phyloP scores from a whole-genome alignment of 202 grass and related monocot genomes.

The Cymbopogon flexuosus region DNA sequence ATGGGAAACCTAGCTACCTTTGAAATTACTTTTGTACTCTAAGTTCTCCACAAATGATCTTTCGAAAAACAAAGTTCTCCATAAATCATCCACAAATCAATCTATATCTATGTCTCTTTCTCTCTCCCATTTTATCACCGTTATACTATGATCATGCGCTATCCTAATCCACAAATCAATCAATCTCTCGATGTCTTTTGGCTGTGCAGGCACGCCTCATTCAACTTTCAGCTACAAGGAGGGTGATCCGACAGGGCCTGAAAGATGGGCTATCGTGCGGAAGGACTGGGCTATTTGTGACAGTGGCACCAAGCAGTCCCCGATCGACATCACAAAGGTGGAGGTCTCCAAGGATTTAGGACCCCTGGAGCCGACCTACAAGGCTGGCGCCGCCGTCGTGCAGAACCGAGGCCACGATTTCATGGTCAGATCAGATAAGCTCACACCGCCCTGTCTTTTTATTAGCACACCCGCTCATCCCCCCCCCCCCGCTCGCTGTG shows the following conservation, averaged over 20 bases:
- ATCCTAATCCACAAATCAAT: too few species aligned
- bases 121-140: not conserved
- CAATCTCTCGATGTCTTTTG: not conserved
- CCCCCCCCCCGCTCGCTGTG: too few species aligned
- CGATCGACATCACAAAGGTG: slow-evolving; percentile 39
- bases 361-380: slow-evolving; percentile 20
- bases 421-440: slow-evolving; percentile 25
- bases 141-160: too few species aligned
- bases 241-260: slow-evolving; percentile 13
- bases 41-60: too few species aligned
- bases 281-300: slow-evolving; percentile 31
- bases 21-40: too few species aligned
- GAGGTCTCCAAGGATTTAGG: slow-evolving; percentile 6
- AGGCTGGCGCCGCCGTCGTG: slow-evolving; percentile 9
- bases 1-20: not conserved
- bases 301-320: slow-evolving; percentile 42
- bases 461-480: too few species aligned
- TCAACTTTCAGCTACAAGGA: slow-evolving; percentile 24
- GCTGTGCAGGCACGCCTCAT: slow-evolving; percentile 10
- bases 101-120: too few species aligned
- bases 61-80: too few species aligned
- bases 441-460: too few species aligned
- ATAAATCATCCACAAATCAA: too few species aligned
- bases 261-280: slow-evolving; percentile 36
- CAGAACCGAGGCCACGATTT: slow-evolving; percentile 38